Evolutionary conservation across 2,329 filamentous ascomycete species (phyloP), one percentile per base, ranked within the genome.

Genomic region (Ophiostoma tasmaniense): DNA sequence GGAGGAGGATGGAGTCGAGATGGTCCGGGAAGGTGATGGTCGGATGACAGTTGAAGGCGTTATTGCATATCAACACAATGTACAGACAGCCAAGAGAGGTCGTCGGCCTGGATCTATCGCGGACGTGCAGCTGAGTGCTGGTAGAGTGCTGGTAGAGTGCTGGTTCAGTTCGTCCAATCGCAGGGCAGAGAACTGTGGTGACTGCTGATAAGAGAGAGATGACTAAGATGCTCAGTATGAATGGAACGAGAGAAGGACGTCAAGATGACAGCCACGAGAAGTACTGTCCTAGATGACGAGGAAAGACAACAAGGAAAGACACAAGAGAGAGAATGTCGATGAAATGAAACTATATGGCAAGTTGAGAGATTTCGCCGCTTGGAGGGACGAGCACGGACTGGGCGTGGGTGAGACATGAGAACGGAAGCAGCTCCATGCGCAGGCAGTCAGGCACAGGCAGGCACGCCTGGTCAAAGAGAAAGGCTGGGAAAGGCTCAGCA

Each of bases 101-200:
- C n/a, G 33, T 33, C 50, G 7, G 50, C 22, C 50, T 55, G 50
- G 50, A n/a, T 25, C 3, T 22, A 25, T 55, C 50, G 50, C 50
- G 22, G 50, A n/a, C 50, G 50, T 25, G n/a, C n/a, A 55, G 50
- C 50, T 55, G 50, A 55, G 50, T 28, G 50, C 10, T 13, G 50
- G 33, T 33, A 33, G 33, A 33, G 33, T 33, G 33, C 33, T 33
- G 33, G 33, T 33, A 33, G 33, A 33, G 33, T 33, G 33, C 33
- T 8, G 8, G 50, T 22, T 5, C 50, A 55, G 22, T 30, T 35
- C 22, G 66, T 55, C 66, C 68, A 70, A 70, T 67, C 61, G 66
- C 66, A 67, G 45, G 50, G 68, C 66, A 37, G 68, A n/a, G 45
- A 64, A 52, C 66, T 39, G 45, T 28, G 67, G 67, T 52, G 66